Conservation (phyloP, 2,329 filamentous ascomycete species). For the Blumeria graminis region DNA sequence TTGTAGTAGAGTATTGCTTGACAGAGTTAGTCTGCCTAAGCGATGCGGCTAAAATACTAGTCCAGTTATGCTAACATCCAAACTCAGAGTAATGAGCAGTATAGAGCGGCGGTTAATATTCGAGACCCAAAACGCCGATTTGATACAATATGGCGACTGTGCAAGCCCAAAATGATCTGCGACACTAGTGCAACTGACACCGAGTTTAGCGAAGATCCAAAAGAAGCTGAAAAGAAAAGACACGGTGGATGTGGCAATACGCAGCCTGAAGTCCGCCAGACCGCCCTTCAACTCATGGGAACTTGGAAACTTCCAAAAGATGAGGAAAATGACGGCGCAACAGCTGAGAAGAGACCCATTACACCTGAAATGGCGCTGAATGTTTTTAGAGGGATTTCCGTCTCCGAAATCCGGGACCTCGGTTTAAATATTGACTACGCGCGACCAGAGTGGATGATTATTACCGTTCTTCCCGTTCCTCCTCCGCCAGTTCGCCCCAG, state of each 20-base stretch:
- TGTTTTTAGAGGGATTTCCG: conserved; percentile 65
- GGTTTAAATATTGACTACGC: conserved; percentile 89
- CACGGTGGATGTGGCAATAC: conserved; percentile 88
- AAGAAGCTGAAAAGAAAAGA: conserved; percentile 25
- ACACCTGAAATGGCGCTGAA: conserved; percentile 66
- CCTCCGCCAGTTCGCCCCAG: conserved; percentile 88
- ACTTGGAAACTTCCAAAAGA: conserved; percentile 48
- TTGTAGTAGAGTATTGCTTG: conserved; percentile 90
- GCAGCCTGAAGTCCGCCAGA: conserved; percentile 70
- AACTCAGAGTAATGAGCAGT: conserved; percentile 59
- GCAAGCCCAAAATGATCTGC: conserved; percentile 69
- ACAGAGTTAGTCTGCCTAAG: conserved; percentile 73
- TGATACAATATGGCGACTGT: conserved; percentile 73
- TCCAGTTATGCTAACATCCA: conserved; percentile 35
- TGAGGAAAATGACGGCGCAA: conserved; percentile 45
- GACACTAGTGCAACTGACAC: conserved; percentile 54
- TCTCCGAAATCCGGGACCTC: conserved; percentile 62
- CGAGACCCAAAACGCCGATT: conserved; percentile 91
- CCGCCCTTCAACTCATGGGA: conserved; percentile 59
- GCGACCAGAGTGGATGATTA: conserved; percentile 92
- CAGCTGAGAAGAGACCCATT: conserved; percentile 58
- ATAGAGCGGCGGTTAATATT: conserved; percentile 54
- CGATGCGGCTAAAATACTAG: conserved; percentile 26
- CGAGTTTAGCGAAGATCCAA: conserved; percentile 35
- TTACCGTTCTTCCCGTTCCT: conserved; percentile 84